Conservation (phyloP, 2,329 filamentous ascomycete genomes). For the Erysiphe pulchra region DNA sequence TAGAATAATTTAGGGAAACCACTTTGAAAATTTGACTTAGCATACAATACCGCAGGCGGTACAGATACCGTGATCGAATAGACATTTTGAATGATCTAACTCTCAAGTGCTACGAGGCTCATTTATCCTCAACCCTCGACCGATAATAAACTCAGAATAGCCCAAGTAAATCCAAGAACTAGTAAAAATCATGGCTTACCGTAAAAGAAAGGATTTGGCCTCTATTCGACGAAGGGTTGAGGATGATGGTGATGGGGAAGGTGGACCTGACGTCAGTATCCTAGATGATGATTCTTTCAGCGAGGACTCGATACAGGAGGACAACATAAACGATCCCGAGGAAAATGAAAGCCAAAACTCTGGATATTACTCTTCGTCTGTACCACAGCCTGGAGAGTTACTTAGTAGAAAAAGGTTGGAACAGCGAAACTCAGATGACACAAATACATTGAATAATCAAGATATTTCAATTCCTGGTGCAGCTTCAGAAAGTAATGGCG, state of each 20-base stretch:
- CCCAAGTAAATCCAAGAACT: conserved; percentile 5
- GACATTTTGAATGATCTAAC: conserved; percentile 1
- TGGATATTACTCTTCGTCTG: not conserved
- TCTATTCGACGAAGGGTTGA: conserved; percentile 41
- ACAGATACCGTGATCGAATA: conserved; percentile 4
- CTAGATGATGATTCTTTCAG: conserved; percentile 39
- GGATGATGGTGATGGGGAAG: conserved; percentile 41
- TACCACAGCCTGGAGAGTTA: not conserved
- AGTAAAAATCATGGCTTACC: conserved; percentile 20
- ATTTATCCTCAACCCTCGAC: too few relatives aligned
- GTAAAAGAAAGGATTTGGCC: conserved; percentile 38
- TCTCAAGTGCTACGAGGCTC: too few relatives aligned
- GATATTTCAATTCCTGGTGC: not conserved
- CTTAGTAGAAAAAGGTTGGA: not conserved
- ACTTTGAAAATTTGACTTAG: conserved; percentile 1
- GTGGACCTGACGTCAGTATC: conserved; percentile 26
- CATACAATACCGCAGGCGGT: conserved; percentile 14
- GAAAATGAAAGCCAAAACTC: not conserved
- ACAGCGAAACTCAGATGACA: not conserved
- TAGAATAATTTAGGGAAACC: too few relatives aligned
- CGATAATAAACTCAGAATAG: too few relatives aligned
- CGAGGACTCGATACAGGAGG: conserved; percentile 24
- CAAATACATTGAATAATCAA: not conserved
- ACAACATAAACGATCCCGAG: not conserved
- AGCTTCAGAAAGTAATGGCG: not conserved